These are phyloP conservation scores for Botrytis galanthina DNA, from an alignment of 2,329 filamentous ascomycete species.

Conservation along the genomic window DNA sequence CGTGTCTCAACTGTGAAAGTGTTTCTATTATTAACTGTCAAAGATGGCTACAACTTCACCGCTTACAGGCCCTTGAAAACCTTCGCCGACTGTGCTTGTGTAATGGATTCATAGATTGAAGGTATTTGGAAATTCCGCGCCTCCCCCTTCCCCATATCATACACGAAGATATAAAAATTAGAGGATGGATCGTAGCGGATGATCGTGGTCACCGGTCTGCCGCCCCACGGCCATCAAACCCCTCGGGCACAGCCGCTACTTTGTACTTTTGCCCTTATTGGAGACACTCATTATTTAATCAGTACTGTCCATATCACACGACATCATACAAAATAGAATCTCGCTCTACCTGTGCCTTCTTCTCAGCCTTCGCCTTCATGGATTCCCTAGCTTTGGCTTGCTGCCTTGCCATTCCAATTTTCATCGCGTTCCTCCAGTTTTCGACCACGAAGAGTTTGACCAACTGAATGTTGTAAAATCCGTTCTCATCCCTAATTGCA, in stretches of 20 bases:
- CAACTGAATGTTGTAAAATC: constrained; percentile 45
- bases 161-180: background rate
- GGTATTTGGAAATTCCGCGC: background rate
- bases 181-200: background rate
- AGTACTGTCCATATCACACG: background rate
- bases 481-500: constrained; percentile 40
- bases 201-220: background rate
- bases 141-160: background rate
- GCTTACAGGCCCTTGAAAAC: background rate
- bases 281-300: background rate
- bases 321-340: background rate
- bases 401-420: constrained; percentile 38
- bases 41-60: constrained; percentile 2
- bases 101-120: background rate
- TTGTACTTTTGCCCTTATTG: background rate
- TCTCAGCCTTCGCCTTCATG: constrained; percentile 27
- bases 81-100: too few species aligned
- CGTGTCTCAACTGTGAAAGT: background rate
- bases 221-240: background rate
- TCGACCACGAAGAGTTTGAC: constrained; percentile 45
- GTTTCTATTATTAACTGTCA: background rate
- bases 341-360: constrained; percentile 20
- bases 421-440: constrained; percentile 43
- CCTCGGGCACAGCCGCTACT: background rate
- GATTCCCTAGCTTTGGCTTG: constrained; percentile 20